phyloP scores from a whole-genome alignment of 2,329 filamentous ascomycete genomes.

The Sclerotinia borealis region DNA sequence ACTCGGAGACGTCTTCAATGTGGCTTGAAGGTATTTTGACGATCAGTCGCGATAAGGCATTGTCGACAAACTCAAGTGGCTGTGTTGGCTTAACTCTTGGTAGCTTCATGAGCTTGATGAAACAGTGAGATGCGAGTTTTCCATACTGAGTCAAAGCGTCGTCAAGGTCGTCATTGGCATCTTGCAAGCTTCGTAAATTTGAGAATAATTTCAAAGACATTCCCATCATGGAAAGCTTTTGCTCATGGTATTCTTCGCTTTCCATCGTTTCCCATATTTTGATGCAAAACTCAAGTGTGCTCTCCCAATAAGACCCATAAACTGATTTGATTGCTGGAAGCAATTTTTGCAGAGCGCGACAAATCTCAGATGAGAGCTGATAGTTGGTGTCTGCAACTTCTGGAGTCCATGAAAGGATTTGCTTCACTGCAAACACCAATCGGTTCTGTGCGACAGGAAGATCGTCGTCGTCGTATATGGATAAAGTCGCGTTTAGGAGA shows the following conservation, averaged over 20 bases:
- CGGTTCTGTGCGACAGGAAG: conserved; percentile 50
- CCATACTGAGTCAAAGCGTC: conserved; percentile 63
- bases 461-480: conserved; percentile 46
- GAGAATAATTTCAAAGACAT: conserved; percentile 67
- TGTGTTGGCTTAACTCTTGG: conserved; percentile 46
- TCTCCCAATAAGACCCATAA: conserved; percentile 84
- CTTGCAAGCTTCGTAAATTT: conserved; percentile 56
- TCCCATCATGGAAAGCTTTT: conserved; percentile 57
- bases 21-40: conserved; percentile 56
- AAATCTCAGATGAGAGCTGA: conserved; percentile 45
- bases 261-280: conserved; percentile 49
- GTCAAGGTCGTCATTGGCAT: conserved; percentile 78
- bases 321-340: conserved; percentile 72
- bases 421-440: conserved; percentile 68
- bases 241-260: conserved; percentile 37
- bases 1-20: conserved; percentile 56
- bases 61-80: conserved; percentile 69
- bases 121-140: conserved; percentile 47
- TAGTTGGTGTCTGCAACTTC: conserved; percentile 40
- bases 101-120: conserved; percentile 59
- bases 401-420: conserved; percentile 67
- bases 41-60: conserved; percentile 64
- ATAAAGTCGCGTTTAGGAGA: conserved; percentile 47
- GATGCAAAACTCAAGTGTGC: conserved; percentile 52
- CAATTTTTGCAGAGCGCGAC: conserved; percentile 53